Base-by-base conservation (phyloP, 2,329 filamentous ascomycete genomes). In the Zasmidium cellare region DNA sequence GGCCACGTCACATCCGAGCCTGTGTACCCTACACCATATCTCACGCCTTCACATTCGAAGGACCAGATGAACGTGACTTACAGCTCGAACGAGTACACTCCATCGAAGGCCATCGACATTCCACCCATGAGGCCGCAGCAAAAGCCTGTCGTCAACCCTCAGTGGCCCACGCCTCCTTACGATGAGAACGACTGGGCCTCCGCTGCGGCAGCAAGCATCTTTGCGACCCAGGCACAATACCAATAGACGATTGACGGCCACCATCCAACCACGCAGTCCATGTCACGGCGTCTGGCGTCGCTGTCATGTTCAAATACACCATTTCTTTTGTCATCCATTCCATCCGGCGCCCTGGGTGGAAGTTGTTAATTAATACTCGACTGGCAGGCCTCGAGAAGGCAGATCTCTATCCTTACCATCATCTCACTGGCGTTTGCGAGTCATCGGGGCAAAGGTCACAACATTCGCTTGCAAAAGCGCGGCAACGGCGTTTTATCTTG, bases 111-210 rank as follows among this genome's bases (percentile, higher is more conserved):
- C 11, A 75, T 92, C 62, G 83, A 90, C 65, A 85, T 90, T 55
- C 80, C 82, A 69, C 85, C 85, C 71, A 82, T 84, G 47, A 78
- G 79, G 69, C 77, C 75, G 12, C 76, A 80, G 60, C 74, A 82
- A 63, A 76, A 80, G 55, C 71, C 77, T 55, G 77, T 79, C 20
- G 76, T 72, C 31, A 71, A 81, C 55, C 82, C 86, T 41, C 94
- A 96, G 76, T 97, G 92, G 89, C 93, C 92, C 2, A 97, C 94
- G 16, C 94, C 94, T 20, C 93, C 94, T 2, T 96, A 97, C 67
- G 92, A 96, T 70, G 92, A 96, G 68, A 87, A 87, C 62, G 92
- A 96, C 72, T 97, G 92, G 93, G 91, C 89, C 18, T 86, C 89
- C 9, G 88, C 90, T 45, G 89, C 91, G 25, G 86, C 91, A 11